Base-by-base conservation (phyloP, 306 rosid genomes). In the Potentilla sterilis region DNA sequence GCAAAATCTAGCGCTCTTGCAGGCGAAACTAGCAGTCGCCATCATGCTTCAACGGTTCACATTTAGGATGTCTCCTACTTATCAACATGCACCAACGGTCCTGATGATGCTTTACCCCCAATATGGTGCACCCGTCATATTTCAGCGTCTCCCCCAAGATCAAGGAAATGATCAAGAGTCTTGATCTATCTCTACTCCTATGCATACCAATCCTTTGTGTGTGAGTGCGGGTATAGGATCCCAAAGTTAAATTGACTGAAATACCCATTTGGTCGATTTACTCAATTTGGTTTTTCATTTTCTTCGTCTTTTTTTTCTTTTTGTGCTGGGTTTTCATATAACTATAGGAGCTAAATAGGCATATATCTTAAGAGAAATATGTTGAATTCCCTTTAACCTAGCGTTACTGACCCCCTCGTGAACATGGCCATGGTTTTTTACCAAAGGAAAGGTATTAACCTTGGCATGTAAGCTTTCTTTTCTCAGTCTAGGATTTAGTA, bases 11-110 rank as follows among this genome's bases (percentile, higher is more conserved):
- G 99, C 99, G 0, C 32, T 91, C 41, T 84, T 96, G 18, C 94
- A 96, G 59, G 87, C 97, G 5, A 96, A 90, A 69, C 43, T 96
- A 16, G 87, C 97, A 8, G 76, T 96, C 0, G 85, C 97, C 3
- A 90, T 90, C 80, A 85, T 96, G 82, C 85, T 96, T 32, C 98
- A 89, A 82, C 96, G 98, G 46, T 90, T 96, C 89, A 79, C 85
- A 4, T 96, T 96, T 80, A 85, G 86, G 76, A 75, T 96, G 83
- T 89, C 98, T 80, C 97, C 98, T 5, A 83, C 82, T 71, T 96
- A 96, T 82, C 96, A 87, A 46, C 99, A 96, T 21, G 99, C 97
- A 18, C 99, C 99, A 40, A 89, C 99, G 70, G 99, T 96, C 62
- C 87, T 89, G 77, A 96, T 96, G 98, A 84, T 92, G 37, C 98